Base-by-base conservation (phyloP, 2,329 filamentous ascomycete species). In the Ophiostoma tasmaniense region DNA sequence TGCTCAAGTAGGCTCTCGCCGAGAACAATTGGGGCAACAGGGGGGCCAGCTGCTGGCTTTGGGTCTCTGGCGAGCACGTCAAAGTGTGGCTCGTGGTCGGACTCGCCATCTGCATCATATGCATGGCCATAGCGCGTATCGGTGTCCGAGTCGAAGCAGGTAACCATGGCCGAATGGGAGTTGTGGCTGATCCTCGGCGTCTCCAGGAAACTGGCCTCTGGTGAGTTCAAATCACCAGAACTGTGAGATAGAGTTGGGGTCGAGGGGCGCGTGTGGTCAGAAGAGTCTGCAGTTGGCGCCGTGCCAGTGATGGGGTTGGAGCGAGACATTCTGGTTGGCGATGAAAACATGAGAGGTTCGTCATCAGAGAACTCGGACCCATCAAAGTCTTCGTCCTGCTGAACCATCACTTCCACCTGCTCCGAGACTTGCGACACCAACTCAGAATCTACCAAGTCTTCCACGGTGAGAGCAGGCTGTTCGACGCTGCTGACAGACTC, bases 211-310 rank as follows among this genome's bases (percentile, higher is more conserved):
- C 67, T 69, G 3, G 39, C 67, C 33, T 67, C 55, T 2, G 69
- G 69, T n/a, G 69, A 70, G 55, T 69, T 64, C 13, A 67, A 35
- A 1, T 37, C 69, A 1, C 52, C 66, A 5, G 69, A 70, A 37
- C 67, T 66, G 61, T 66, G 55, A 28, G 67, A 67, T n/a, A 69
- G 52, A 10, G 67, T 67, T 1, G 69, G 69, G 0, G 69, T 70
- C 25, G 69, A 69, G 1, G 69, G 69, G 3, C 65, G 69, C 3
- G 69, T 69, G 22, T n/a, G 42, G 25, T 70, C 33, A 25, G 55
- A 39, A 5, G 65, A 70, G 1, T 17, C 59, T 20, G n/a, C 6
- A n/a, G 25, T 8, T 0, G 28, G 66, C 11, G 52, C 28, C 20
- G 20, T 22, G 52, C 8, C 33, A 7, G 22, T 10, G 25, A 50